Base-by-base conservation (phyloP, 1,139 yeast genomes). In the Taiozyma sp. region DNA sequence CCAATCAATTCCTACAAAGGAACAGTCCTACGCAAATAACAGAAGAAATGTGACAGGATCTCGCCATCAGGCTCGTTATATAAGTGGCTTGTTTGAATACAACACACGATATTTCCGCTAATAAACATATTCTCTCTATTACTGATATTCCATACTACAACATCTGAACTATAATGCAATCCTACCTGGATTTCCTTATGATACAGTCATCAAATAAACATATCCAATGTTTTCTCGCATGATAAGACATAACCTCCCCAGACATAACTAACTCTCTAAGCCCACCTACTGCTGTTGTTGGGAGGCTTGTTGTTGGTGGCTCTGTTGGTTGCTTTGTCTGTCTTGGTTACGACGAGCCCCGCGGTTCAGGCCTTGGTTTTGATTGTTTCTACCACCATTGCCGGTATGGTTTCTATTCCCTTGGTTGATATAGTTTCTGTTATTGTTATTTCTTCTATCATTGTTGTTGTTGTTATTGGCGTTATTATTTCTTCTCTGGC, bases 401-500 rank as follows among this genome's bases (percentile, higher is more conserved):
- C 53, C 52, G 35, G 47, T 48, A 41, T 52, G 50, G 50, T 55
- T 53, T 48, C 55, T 54, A 47, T 53, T 54, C 34, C 53, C 61
- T 48, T 59, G 63, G 53, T 62, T 62, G 52, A 61, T 58, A 53
- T 61, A 59, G 50, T 58, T 57, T 51, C 60, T 66, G 50, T 62
- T 63, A 55, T 63, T 60, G 44, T 54, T 50, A 22, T 50, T 52
- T 49, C 55, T 57, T 50, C 57, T 58, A 46, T 55, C 58, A 42
- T 59, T 58, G 42, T 63, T 70, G 30, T 28, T 28, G 8, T 28
- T 28, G 52, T 63, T 69, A 50, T 63, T 68, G 58, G 2, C 61
- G 32, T 62, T 66, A 51, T 61, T 65, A 50, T 60, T 64, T 47
- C 61, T 65, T 53, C 65, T 67, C 69, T 77, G 71, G 49, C 63